Evolutionary conservation across 164 flowering plant genomes (phyloP), one percentile per base, ranked within the genome.

Genomic region (Chimonanthus salicifolius): DNA sequence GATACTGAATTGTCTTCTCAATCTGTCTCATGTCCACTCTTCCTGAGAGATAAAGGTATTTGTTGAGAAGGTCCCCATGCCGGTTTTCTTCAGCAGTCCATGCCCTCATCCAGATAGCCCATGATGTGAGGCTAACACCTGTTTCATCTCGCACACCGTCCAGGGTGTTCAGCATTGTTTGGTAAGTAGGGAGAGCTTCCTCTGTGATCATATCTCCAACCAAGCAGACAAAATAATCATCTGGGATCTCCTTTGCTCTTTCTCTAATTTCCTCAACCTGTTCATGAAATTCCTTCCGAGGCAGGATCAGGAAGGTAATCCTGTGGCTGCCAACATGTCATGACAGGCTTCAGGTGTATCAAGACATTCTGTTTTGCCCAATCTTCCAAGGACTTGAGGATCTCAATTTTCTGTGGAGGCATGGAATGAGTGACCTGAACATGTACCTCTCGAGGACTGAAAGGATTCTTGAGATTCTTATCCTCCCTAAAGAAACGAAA

Each of bases 31-130:
- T 87, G 76, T 89, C 89, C 0, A 88, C 91, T 60, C 90, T 81
- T 60, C 91, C 91, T 71, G 82, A 78, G 21, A 88, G 73, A 71
- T 84, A 88, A 21, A 89, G 88, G 71, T 89, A 89, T 78, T 87
- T 87, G 74, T 89, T 88, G 4, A 89, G 84, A 78, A 85, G 87
- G 70, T 85, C 88, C 6, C 87, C 87, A 43, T 85, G 87, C 78
- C 85, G 76, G 74, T 85, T 85, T 74, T 85, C 88, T 72, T 85
- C 88, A 1, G 88, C 88, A 11, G 88, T 85, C 86, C 92, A 89
- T 7, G 89, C 88, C 81, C 92, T 83, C 3, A 88, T 89, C 92
- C 92, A 89, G 4, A 84, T 68, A 4, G 91, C 93, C 93, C 93
- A 89, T 51, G 91, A 75, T 70, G 92, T 84, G 46, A 74, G 86